Percentiles rank a stretch among this genome's conserved stretches.
Evolutionary conservation across 179 eudicot genomes (phyloP).

Genomic region (Vitellaria paradoxa): DNA sequence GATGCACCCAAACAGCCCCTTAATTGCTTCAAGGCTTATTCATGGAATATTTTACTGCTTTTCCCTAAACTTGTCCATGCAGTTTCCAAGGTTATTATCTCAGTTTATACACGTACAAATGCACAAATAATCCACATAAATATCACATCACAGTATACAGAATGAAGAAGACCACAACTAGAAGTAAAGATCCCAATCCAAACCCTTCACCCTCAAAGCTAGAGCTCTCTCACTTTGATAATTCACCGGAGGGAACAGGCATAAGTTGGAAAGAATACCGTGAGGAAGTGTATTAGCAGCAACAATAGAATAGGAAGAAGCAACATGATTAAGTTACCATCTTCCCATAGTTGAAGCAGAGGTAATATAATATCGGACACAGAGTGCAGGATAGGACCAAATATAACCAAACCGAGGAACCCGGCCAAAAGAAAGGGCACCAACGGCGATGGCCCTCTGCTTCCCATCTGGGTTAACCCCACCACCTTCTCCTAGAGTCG

Average conservation of each 20-base stretch:
- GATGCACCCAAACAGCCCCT: too few species aligned
- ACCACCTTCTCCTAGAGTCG: not conserved
- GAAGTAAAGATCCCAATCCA: slow-evolving; percentile 26
- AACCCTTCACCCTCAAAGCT: slow-evolving; percentile 22
- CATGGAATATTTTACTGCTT: too few species aligned
- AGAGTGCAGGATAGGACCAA: slow-evolving; percentile 9
- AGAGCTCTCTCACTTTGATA: slow-evolving; percentile 3
- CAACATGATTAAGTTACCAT: slow-evolving; percentile 10
- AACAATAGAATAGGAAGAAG: slow-evolving; percentile 20
- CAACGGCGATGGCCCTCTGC: slow-evolving; percentile 39
- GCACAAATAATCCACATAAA: not conserved
- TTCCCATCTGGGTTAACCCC: slow-evolving; percentile 14
- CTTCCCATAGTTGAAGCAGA: slow-evolving; percentile 15
- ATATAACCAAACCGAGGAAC: slow-evolving; percentile 18
- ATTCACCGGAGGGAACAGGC: not conserved
- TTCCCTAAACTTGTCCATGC: not conserved
- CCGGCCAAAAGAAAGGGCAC: slow-evolving; percentile 30
- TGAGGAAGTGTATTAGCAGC: slow-evolving; percentile 20
- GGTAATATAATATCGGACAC: slow-evolving; percentile 5
- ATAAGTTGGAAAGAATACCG: slow-evolving; percentile 13
- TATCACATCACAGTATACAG: slow-evolving; percentile 10
- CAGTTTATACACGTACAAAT: not conserved
- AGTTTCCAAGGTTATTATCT: not conserved
- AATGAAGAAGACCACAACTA: slow-evolving; percentile 20
- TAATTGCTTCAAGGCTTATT: too few species aligned